phyloP scores from a whole-genome alignment of 805 yeast species.

The Kuraishia cidri region DNA sequence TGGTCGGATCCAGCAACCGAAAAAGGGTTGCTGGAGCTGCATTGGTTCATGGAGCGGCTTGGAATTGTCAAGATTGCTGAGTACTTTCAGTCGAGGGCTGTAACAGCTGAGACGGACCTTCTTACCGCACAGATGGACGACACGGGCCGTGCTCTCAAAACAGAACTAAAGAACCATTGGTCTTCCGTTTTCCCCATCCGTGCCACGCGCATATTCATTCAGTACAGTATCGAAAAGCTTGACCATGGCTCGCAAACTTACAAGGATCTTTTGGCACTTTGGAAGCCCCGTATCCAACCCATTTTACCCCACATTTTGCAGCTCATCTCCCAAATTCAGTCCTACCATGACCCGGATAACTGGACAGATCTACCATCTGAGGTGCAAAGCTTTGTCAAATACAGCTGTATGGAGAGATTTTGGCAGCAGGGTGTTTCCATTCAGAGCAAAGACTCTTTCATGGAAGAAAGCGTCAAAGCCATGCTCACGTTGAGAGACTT shows the following conservation, averaged over 20 bases:
- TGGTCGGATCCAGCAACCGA: constrained; percentile 93
- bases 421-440: constrained; percentile 98
- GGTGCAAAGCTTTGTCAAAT: constrained; percentile 86
- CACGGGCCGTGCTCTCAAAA: constrained; percentile 67
- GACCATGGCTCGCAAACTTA: constrained; percentile 74
- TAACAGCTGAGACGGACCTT: constrained; percentile 67
- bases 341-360: constrained; percentile 88
- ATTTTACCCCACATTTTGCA: constrained; percentile 87
- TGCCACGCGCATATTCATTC: constrained; percentile 90
- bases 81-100: constrained; percentile 77
- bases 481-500: constrained; percentile 91
- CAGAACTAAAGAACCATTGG: constrained; percentile 84
- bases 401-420: constrained; percentile 85
- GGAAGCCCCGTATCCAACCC: constrained; percentile 93
- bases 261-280: constrained; percentile 56
- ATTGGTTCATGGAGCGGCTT: constrained; percentile 97
- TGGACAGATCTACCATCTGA: constrained; percentile 85
- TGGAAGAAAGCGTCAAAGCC: constrained; percentile 90
- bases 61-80: constrained; percentile 92
- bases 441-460: constrained; percentile 87
- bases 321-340: constrained; percentile 81
- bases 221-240: constrained; percentile 89
- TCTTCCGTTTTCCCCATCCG: constrained; percentile 90
- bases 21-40: constrained; percentile 80
- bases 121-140: constrained; percentile 84